phyloP scores from a whole-genome alignment of 495 filamentous ascomycete genomes.

The Mycothermus thermophilus region DNA sequence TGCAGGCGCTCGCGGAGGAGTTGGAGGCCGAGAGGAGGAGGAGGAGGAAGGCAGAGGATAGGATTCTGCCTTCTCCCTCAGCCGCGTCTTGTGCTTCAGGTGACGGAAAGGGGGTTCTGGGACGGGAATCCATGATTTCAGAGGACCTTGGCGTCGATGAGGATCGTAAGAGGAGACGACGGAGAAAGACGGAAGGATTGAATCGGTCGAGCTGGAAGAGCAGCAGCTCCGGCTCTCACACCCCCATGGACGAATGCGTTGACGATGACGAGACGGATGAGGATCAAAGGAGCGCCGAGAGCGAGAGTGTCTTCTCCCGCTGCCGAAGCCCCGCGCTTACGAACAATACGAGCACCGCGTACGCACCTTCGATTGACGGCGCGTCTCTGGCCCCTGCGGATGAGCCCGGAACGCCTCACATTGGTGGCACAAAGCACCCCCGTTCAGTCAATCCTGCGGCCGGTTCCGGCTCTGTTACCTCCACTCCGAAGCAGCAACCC shows the following conservation, averaged over 20 bases:
- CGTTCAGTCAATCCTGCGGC: no score
- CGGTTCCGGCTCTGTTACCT: no score
- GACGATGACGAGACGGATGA: constrained; percentile 43
- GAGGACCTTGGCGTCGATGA: constrained; percentile 45
- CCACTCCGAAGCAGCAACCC: constrained; percentile 16
- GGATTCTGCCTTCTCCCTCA: constrained; percentile 8
- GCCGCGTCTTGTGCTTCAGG: no score
- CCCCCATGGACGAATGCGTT: constrained; percentile 20
- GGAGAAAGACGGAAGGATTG: not conserved
- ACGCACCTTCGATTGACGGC: not conserved
- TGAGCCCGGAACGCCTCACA: constrained; percentile 3
- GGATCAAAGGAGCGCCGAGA: constrained; percentile 37
- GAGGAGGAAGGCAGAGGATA: constrained; percentile 38
- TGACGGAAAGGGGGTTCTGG: not conserved
- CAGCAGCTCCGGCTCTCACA: constrained; percentile 23
- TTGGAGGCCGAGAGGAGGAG: no score
- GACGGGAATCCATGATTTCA: constrained; percentile 15
- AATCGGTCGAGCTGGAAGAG: constrained; percentile 26
- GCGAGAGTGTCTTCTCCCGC: constrained; percentile 51
- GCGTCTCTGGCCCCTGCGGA: not conserved
- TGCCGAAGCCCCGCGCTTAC: constrained; percentile 41
- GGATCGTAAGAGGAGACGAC: constrained; percentile 28
- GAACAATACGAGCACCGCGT: no score
- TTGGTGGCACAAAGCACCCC: no score
- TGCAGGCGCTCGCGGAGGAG: constrained; percentile 51